Base-by-base conservation (phyloP, 441 rosid genomes). In the Heliophila coronopifolia region DNA sequence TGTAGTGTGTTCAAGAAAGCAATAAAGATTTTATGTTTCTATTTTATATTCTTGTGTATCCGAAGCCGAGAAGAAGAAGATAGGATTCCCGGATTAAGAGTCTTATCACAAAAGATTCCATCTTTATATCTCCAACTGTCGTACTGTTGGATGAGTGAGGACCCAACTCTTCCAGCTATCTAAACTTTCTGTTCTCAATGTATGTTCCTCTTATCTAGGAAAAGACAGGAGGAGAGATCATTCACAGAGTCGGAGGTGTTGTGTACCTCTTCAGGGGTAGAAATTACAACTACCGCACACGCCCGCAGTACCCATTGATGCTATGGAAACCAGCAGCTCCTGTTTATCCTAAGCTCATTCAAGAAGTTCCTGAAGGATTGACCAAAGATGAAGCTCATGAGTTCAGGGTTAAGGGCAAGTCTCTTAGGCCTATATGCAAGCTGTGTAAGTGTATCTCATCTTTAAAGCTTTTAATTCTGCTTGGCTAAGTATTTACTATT, bases 281-380 rank as follows among this genome's bases (percentile, higher is more conserved):
- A 47, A 83, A 90, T 74, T 90, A 90, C 51, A 73, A 84, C 24
- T 73, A 80, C 68, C 72, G 76, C 7, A 71, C 82, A 61, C 94
- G 92, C 66, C 92, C 89, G 0, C 78, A 70, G 54, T 80, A 77
- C 37, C 97, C 95, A 0, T 50, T 86, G 65, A 90, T 86, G 97
- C 72, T 86, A 18, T 90, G 95, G 97, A 86, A 86, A 59, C 95
- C 97, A 33, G 95, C 97, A 57, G 70, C 97, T 73, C 95, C 97
- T 7, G 94, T 90, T 46, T 90, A 86, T 66, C 94, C 94, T 4
- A 86, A 86, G 66, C 95, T 90, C 24, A 86, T 90, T 50, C 94
- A 83, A 66, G 89, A 86, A 58, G 73, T 83, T 65, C 95, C 94
- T 15, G 84, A 80, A 69, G 95, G 94, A 36, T 70, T 90, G 70